phyloP scores from a whole-genome alignment of 805 yeast species.

The Ogataea pilisensis region DNA sequence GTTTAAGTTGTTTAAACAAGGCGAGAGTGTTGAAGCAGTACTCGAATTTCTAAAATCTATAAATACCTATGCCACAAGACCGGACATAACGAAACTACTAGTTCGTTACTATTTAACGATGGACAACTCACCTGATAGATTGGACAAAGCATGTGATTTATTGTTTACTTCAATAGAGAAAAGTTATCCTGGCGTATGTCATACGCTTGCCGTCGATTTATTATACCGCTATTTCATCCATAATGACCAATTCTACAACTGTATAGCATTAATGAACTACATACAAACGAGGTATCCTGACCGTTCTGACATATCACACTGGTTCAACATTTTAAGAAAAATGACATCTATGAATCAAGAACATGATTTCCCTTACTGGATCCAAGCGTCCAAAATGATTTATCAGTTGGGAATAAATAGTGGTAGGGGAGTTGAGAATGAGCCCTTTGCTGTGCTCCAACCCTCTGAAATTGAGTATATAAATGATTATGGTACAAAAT shows the following conservation, averaged over 20 bases:
- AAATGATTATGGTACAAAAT: background rate
- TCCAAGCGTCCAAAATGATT: background rate
- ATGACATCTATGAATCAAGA: background rate
- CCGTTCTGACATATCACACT: background rate
- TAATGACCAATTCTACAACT: slow-evolving; percentile 10
- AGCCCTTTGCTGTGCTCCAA: no score
- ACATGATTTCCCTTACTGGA: background rate
- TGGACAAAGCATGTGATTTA: slow-evolving; percentile 12
- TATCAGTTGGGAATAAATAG: background rate
- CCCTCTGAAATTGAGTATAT: no score
- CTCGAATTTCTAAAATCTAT: no score
- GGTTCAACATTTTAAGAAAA: background rate
- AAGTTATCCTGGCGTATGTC: slow-evolving; percentile 4
- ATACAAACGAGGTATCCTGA: slow-evolving; percentile 3
- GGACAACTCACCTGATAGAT: background rate
- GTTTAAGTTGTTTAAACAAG: slow-evolving; percentile 1
- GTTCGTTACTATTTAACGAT: background rate
- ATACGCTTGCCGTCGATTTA: slow-evolving; percentile 1
- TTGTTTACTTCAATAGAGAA: slow-evolving; percentile 2
- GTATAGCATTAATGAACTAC: slow-evolving; percentile 13
- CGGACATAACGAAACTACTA: background rate
- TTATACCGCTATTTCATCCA: slow-evolving; percentile 5
- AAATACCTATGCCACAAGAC: background rate
- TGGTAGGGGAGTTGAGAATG: no score
- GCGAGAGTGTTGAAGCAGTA: background rate